phyloP scores from a whole-genome alignment of 768 basidiomycete genomes.

The Auriscalpium vulgare region DNA sequence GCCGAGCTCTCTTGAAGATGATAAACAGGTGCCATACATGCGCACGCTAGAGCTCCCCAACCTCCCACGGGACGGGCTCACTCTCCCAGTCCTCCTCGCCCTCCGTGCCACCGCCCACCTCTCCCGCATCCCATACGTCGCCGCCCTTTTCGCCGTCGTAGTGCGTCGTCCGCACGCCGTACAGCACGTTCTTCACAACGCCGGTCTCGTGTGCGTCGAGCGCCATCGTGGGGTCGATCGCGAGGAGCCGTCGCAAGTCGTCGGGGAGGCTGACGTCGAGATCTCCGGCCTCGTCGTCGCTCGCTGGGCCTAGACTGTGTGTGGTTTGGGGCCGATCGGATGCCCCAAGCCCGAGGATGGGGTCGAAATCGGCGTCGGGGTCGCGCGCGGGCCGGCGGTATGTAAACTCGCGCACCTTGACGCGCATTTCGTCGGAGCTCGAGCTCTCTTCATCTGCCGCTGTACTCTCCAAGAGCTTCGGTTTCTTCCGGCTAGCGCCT shows the following conservation, averaged over 20 bases:
- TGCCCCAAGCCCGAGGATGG: slow-evolving; percentile 4
- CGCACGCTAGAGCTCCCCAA: slow-evolving; percentile 52
- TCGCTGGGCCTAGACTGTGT: slow-evolving; percentile 9
- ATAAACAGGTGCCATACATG: slow-evolving; percentile 23
- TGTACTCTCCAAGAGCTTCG: slow-evolving; percentile 28
- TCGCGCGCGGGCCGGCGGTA: slow-evolving; percentile 11
- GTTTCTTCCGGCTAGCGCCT: slow-evolving; percentile 40
- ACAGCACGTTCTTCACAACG: slow-evolving; percentile 52
- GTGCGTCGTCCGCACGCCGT: slow-evolving; percentile 44
- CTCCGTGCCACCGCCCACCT: slow-evolving; percentile 34
- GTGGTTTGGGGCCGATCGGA: slow-evolving; percentile 5
- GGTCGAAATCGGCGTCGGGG: slow-evolving; percentile 10
- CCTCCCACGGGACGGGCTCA: slow-evolving; percentile 77
- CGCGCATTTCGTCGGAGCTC: slow-evolving; percentile 18
- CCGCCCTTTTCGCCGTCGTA: slow-evolving; percentile 63
- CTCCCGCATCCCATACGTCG: slow-evolving; percentile 72
- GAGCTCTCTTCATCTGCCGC: slow-evolving; percentile 20
- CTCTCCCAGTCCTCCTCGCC: slow-evolving; percentile 56
- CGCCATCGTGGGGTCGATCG: slow-evolving; percentile 42
- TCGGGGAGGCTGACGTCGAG: slow-evolving; percentile 59
- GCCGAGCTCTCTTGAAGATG: background rate
- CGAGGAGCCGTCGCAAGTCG: slow-evolving; percentile 54
- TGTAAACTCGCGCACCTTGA: slow-evolving; percentile 22
- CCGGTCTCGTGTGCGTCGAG: slow-evolving; percentile 17
- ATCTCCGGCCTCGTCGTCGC: slow-evolving; percentile 27